Conservation (phyloP, 495 filamentous ascomycete species). For the Podospora anserina region DNA sequence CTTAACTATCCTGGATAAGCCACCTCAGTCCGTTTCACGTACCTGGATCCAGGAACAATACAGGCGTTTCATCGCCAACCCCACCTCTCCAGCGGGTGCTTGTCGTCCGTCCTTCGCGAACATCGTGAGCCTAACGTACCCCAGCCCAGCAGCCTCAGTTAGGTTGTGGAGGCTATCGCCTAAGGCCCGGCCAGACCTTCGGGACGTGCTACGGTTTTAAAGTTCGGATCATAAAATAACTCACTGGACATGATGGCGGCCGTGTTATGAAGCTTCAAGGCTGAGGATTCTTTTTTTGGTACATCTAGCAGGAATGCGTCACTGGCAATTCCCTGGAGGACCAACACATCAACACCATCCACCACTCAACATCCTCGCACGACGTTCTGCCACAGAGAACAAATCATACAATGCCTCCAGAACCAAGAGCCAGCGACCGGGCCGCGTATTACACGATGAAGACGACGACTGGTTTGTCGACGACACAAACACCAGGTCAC, state of each 20-base stretch:
- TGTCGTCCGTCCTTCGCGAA: neutral
- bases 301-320: neutral
- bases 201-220: neutral
- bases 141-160: neutral
- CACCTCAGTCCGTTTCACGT: neutral
- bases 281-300: neutral
- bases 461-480: slow-evolving; percentile 45
- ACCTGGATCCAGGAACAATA: neutral
- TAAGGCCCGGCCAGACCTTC: neutral
- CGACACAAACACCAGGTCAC: slow-evolving; percentile 39
- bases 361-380: neutral
- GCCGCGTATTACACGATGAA: slow-evolving; percentile 47
- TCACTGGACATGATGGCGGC: neutral
- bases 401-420: slow-evolving; percentile 20
- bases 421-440: slow-evolving; percentile 31
- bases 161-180: neutral
- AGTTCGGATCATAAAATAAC: neutral
- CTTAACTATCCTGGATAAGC: slow-evolving; percentile 2
- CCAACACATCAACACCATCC: neutral
- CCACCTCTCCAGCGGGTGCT: neutral
- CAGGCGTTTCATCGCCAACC: neutral
- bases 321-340: neutral
- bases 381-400: neutral
- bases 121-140: neutral
- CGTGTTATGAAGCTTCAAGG: neutral